Percentiles rank a stretch among this genome's conserved stretches.
These are phyloP conservation scores for Apiospora aurea DNA, from an alignment of 2,329 filamentous ascomycete genomes.

Conservation along the genomic window DNA sequence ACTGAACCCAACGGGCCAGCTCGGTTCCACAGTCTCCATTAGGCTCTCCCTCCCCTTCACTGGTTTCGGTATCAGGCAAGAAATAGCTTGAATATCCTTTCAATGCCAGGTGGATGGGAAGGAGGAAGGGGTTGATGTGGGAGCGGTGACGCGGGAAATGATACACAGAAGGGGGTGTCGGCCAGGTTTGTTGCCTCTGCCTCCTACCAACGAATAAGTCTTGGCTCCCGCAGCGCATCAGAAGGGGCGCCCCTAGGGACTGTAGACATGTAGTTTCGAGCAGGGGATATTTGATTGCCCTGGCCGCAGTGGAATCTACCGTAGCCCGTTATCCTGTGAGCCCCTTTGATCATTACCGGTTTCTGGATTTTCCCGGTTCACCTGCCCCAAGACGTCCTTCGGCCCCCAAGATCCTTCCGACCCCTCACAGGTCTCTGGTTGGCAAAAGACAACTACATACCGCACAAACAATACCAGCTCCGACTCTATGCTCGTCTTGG, in stretches of 20 bases:
- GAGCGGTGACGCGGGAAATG: constrained; percentile 7
- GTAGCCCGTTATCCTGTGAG: neutral
- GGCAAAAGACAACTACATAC: neutral
- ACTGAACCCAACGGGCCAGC: constrained; percentile 32
- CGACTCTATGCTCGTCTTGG: neutral
- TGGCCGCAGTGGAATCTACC: neutral
- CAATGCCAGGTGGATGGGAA: neutral
- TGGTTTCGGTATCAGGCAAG: neutral
- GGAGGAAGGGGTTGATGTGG: neutral
- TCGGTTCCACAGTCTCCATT: constrained; percentile 19
- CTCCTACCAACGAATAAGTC: neutral
- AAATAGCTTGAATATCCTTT: neutral
- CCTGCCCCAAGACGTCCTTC: neutral
- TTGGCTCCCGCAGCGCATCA: neutral
- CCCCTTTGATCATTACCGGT: neutral
- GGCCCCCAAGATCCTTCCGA: neutral
- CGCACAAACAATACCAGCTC: no score
- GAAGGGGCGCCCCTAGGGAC: neutral
- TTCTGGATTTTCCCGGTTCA: neutral
- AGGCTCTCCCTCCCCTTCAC: constrained; percentile 14
- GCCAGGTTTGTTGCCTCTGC: neutral
- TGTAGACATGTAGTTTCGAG: neutral
- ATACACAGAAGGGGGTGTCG: constrained; percentile 2
- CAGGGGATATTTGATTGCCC: neutral
- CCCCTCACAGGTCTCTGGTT: neutral